phyloP scores from a whole-genome alignment of 345 rosid species.

The Euclidium syriacum region DNA sequence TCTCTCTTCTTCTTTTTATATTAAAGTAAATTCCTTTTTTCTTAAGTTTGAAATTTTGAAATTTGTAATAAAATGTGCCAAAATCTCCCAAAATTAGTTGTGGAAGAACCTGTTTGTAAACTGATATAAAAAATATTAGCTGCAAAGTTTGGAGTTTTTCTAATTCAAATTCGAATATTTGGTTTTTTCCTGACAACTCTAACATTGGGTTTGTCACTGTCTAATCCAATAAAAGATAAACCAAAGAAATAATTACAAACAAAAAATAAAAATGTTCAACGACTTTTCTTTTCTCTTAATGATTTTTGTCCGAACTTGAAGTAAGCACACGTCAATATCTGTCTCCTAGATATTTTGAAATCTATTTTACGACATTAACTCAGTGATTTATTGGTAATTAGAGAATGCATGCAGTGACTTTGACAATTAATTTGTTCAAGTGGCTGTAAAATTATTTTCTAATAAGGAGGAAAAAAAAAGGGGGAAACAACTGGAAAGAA shows the following conservation, averaged over 20 bases:
- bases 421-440: neutral
- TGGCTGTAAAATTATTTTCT: neutral
- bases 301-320: slow-evolving; percentile 20
- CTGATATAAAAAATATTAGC: neutral
- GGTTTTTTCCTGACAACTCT: neutral
- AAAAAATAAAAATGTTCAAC: neutral
- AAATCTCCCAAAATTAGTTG: neutral
- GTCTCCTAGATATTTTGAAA: slow-evolving; percentile 12
- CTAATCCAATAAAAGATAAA: slow-evolving; percentile 11
- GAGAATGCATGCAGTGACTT: neutral
- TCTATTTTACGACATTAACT: neutral
- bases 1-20: neutral
- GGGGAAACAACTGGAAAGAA: slow-evolving; percentile 10
- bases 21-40: neutral
- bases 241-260: too few species aligned
- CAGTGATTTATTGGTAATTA: neutral
- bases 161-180: slow-evolving; percentile 5
- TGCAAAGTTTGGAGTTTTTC: neutral
- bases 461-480: neutral
- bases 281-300: neutral
- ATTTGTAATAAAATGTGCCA: neutral
- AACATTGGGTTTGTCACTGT: slow-evolving; percentile 1
- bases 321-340: slow-evolving; percentile 20
- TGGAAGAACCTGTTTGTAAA: neutral
- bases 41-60: neutral